Percentiles rank a stretch among this genome's conserved stretches.
Conservation (phyloP, 1,284 basidiomycete genomes). For the Puccinia polysora region DNA sequence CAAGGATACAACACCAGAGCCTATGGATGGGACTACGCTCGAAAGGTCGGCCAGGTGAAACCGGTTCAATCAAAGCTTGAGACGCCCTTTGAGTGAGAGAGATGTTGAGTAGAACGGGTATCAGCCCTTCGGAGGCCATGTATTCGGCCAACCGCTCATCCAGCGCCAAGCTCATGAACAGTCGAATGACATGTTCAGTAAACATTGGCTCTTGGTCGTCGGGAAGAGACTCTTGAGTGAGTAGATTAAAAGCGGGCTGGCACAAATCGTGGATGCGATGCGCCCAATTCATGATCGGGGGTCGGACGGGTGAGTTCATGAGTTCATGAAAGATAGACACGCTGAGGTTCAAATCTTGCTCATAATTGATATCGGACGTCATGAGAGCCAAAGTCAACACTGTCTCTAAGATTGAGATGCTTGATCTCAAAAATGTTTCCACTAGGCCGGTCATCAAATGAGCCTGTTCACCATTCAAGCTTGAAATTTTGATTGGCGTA, state of each 20-base stretch:
- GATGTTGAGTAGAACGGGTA: slow-evolving; percentile 36
- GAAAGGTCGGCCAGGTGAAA: slow-evolving; percentile 19
- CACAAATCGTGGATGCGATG: slow-evolving; percentile 42
- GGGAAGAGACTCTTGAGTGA: slow-evolving; percentile 14
- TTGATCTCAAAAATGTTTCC: slow-evolving; percentile 32
- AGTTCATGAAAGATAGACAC: slow-evolving; percentile 39
- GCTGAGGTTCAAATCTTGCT: slow-evolving; percentile 35
- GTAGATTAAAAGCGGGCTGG: slow-evolving; percentile 41
- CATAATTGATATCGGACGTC: slow-evolving; percentile 25
- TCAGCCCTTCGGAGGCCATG: slow-evolving; percentile 41
- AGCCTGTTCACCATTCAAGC: slow-evolving; percentile 27
- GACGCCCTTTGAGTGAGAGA: slow-evolving; percentile 38
- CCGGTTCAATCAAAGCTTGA: slow-evolving; percentile 30
- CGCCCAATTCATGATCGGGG: slow-evolving; percentile 38
- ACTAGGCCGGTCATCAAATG: slow-evolving; percentile 22
- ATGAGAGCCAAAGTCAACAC: slow-evolving; percentile 25
- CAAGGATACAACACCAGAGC: slow-evolving; percentile 42
- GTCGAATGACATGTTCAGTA: slow-evolving; percentile 29
- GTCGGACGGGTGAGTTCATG: slow-evolving; percentile 33
- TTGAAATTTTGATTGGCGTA: slow-evolving; percentile 10
- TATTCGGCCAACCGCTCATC: slow-evolving; percentile 41
- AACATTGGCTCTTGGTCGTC: slow-evolving; percentile 41
- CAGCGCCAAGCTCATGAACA: slow-evolving; percentile 38
- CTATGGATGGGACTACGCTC: slow-evolving; percentile 35
- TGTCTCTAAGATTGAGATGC: slow-evolving; percentile 36